Evolutionary conservation across 495 filamentous ascomycete species (phyloP), one percentile per base, ranked within the genome.

Genomic region (Daldinia concentrica): DNA sequence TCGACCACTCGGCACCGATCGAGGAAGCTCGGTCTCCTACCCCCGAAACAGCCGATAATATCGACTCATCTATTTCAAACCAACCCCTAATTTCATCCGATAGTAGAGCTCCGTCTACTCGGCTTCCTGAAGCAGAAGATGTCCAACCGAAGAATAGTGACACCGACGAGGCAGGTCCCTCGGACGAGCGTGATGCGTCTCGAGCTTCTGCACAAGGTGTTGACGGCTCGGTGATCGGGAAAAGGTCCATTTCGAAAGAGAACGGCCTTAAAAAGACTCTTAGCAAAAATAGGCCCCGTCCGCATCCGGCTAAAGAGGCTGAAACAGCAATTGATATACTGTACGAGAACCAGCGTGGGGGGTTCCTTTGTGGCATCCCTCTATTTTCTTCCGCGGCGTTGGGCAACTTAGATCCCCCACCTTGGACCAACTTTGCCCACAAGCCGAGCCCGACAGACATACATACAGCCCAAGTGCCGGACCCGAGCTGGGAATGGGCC

Each of bases 401-500:
- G 5, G 90, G 97, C 17, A 93, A 93, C 73, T 85, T 96, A 57
- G 96, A 99, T 77, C 93, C 93, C 2, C 67, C 90, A 0, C 83
- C 92, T 3, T 99, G 96, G 96, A 91, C 93, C 66, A 97, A 93
- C 68, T 83, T 82, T 19, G 87, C 86, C 39, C 86, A 89, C 62
- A 89, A 90, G 67, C 81, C 90, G 29, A 94, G 91, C 64, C 86
- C 92, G 17, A 95, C 96, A 66, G 88, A 95, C 76, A 96, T 97
- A 65, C 87, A 90, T 58, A 96, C 94, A 65, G 93, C 95, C 1
- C 96, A 98, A 77, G 84, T 96, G 2, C 95, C 96, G 0, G 96
- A 98, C 77, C 96, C 96, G 3, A 92, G 90, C 74, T 99, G 96
- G 96, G 88, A 91, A 79, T 99, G 95, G 95, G 90, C 87, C 4